Percentiles rank a stretch among this genome's conserved stretches.
Conservation (phyloP, 2,329 filamentous ascomycete genomes). For the Apiospora kogelbergensis region DNA sequence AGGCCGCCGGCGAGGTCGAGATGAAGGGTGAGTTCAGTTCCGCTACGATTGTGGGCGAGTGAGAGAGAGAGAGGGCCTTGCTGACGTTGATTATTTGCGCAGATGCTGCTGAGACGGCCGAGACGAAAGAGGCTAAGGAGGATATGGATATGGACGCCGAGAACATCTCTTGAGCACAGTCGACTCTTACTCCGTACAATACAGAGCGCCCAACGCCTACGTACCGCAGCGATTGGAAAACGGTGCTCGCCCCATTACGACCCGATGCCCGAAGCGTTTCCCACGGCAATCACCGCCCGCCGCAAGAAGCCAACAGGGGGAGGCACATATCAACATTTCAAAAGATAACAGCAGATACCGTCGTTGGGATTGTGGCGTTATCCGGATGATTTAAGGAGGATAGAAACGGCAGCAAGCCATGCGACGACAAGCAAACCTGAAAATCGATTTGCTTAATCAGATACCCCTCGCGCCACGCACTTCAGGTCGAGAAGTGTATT, state of each 20-base stretch:
- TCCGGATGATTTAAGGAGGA: not conserved
- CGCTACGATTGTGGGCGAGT: not conserved
- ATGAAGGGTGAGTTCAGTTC: slow-evolving; percentile 29
- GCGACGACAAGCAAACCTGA: not conserved
- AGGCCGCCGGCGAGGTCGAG: slow-evolving; percentile 31
- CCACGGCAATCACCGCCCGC: not conserved
- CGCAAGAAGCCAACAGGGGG: not conserved
- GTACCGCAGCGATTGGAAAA: not conserved
- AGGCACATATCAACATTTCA: not conserved
- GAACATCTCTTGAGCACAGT: slow-evolving; percentile 14
- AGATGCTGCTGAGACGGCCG: not conserved
- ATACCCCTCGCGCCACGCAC: not conserved
- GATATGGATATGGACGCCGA: slow-evolving; percentile 16
- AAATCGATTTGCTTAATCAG: not conserved
- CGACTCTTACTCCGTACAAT: not conserved
- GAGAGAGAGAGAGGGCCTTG: not conserved
- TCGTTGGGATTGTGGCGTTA: not conserved
- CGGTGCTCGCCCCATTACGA: not conserved
- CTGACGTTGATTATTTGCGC: not conserved
- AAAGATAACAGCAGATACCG: not conserved
- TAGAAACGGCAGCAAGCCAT: not conserved
- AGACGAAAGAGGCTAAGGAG: slow-evolving; percentile 7
- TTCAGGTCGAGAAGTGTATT: not conserved
- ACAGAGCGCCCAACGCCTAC: not conserved
- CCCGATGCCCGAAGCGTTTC: not conserved